phyloP scores from a whole-genome alignment of 306 rosid species.

The Argentina anserina region DNA sequence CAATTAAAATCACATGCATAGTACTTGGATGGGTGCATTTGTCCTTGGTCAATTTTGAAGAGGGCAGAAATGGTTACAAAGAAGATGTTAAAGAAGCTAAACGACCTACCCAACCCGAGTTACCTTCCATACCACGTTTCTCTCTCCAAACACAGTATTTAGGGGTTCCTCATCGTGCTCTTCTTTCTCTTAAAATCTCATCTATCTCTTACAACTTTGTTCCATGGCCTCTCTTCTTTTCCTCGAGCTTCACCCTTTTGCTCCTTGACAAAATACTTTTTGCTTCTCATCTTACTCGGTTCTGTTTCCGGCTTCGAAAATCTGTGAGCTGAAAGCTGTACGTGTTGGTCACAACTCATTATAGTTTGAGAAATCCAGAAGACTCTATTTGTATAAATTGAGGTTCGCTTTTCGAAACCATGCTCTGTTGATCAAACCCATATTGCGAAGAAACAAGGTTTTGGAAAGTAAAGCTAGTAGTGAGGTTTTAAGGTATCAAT shows the following conservation, averaged over 20 bases:
- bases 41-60: constrained; percentile 29
- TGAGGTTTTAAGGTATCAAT: constrained; percentile 3
- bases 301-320: constrained; percentile 11
- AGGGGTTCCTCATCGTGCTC: constrained; percentile 37
- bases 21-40: constrained; percentile 16
- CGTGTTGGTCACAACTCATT: constrained; percentile 14
- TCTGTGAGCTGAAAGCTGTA: constrained; percentile 19
- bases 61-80: neutral
- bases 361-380: neutral
- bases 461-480: neutral
- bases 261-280: constrained; percentile 14
- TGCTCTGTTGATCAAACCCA: neutral
- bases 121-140: constrained; percentile 86
- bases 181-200: constrained; percentile 25
- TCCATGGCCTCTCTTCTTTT: constrained; percentile 29
- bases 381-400: neutral
- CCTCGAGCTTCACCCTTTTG: constrained; percentile 27
- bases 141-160: constrained; percentile 47
- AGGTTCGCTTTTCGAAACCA: neutral
- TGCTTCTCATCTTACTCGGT: constrained; percentile 24
- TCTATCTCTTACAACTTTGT: constrained; percentile 26
- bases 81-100: constrained; percentile 30
- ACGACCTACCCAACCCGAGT: constrained; percentile 41
- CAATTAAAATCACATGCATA: constrained; percentile 17
- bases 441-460: neutral